Base-by-base conservation (phyloP, 352 stramenopile species). In the Blastocystis sp. region DNA sequence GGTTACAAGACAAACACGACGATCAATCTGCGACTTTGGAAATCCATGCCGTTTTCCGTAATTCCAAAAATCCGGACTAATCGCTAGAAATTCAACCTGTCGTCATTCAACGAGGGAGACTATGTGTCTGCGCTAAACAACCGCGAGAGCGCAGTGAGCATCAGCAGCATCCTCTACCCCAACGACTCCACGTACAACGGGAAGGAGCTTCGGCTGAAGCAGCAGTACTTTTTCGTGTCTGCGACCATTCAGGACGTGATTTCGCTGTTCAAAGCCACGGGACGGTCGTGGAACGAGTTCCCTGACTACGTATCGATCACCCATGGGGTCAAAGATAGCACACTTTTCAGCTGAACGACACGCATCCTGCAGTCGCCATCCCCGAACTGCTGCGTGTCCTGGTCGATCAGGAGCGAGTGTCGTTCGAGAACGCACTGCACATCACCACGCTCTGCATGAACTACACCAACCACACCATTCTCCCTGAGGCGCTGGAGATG, bases 211-310 rank as follows among this genome's bases (percentile, higher is more conserved):
- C 90, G 90, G 23, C 87, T 91, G 18, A 91, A 91, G 76, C 90
- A 91, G 82, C 90, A 91, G 82, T 91, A 91, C 82, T 91, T 91
- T 63, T 91, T 91, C 39, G 90, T 91, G 7, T 91, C 70, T 11
- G 90, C 90, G 20, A 91, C 90, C 3, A 53, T 91, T 20, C 90
- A 91, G 59, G 90, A 91, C 54, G 54, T 91, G 11, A 45, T 55
- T 88, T 20, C 73, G 37, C 23, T 56, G 23, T 91, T 90, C 89
- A 91, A 91, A 29, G 64, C 90, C 63, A 47, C 15, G 6, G 26
- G 68, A 43, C 47, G 41, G 3, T 23, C 50, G 2, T 91, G 75
- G 64, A 37, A 47, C n/a, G 54, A 91, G 18, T 87, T 91, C 75
- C 69, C 89, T 26, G 37, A 87, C 20, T 90, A 91, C 7, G 61